Base-by-base conservation (phyloP, 1,284 basidiomycete species). In the Pulchroboletus neoregius region DNA sequence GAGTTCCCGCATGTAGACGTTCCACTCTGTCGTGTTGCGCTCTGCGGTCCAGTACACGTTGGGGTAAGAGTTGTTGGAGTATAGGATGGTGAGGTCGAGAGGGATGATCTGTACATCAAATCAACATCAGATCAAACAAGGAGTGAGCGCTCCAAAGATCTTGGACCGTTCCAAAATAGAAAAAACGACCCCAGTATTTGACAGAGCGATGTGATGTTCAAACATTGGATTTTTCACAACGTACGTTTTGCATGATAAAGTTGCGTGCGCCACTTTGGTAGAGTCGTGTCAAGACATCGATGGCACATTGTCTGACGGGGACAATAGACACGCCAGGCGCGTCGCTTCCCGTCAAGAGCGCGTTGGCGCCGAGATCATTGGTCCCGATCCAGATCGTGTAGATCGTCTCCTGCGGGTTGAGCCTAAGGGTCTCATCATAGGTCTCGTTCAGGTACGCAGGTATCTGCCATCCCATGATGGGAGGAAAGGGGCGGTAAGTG, bases 361-460 rank as follows among this genome's bases (percentile, higher is more conserved):
- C 67, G 23, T 53, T 56, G 18, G 36, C 65, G 6, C 75, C 75
- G 6, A 75, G 58, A 53, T 74, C 73, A 51, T 75, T 75, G 13
- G 74, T 73, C 7, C 73, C 74, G 45, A 76, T 76, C 75, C 74
- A 76, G 6, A 76, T 61, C n/a, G 72, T 71, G 50, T 71, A 75
- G 11, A 75, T 53, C 5, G 75, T 76, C 39, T 70, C 64, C 9
- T 68, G 55, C 0, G 68, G 49, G 22, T 38, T 38, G 53, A 45
- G 68, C 40, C 2, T 57, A 51, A 43, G 64, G 51, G 52, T 66
- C 56, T 41, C 56, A 28, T 50, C 50, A 10, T 44, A 45, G 0
- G 48, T 56, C 39, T 66, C 63, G 10, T 61, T 54, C 26, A 71
- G 48, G 56, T 67, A 75, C 9, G 56, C 22, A 7, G 73, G 73